Conservation (phyloP, 192 early-diverging fungal species). For the Podochytrium sp. region DNA sequence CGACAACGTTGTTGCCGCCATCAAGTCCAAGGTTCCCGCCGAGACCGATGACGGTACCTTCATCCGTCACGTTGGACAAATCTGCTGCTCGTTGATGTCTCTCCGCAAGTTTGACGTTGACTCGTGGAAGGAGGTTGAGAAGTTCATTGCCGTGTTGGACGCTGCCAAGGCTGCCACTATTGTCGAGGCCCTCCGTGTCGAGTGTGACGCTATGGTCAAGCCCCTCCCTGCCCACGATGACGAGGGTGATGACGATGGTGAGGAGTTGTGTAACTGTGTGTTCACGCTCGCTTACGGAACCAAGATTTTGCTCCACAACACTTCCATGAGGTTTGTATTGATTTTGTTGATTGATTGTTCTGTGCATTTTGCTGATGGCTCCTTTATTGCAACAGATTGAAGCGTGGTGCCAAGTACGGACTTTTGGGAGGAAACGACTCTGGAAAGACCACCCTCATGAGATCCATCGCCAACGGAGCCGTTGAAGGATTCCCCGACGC, state of each 20-base stretch:
- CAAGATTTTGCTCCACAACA: constrained; percentile 78
- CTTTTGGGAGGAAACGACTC: constrained; percentile 82
- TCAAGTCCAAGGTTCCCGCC: constrained; percentile 55
- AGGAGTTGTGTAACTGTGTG: constrained; percentile 73
- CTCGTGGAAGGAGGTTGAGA: constrained; percentile 65
- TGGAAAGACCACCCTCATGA: constrained; percentile 87
- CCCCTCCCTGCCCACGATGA: constrained; percentile 47
- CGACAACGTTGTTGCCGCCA: constrained; percentile 44
- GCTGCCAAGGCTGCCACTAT: constrained; percentile 36
- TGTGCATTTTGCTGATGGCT: constrained; percentile 12
- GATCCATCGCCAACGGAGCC: constrained; percentile 82
- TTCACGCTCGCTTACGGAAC: constrained; percentile 85
- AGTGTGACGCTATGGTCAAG: constrained; percentile 40
- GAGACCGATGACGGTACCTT: constrained; percentile 43
- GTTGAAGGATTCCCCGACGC: constrained; percentile 81
- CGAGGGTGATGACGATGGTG: constrained; percentile 50
- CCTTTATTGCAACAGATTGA: constrained; percentile 50
- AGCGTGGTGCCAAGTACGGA: constrained; percentile 82
- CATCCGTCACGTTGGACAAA: constrained; percentile 60
- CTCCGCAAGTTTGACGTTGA: constrained; percentile 67
- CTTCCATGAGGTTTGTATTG: constrained; percentile 44
- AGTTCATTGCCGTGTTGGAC: constrained; percentile 59
- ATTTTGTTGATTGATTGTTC: not conserved
- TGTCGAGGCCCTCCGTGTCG: constrained; percentile 29
- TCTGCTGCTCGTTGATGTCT: constrained; percentile 64